Evolutionary conservation across 208 protist genomes (phyloP).

Genomic region (Trypanosoma platydactyli): DNA sequence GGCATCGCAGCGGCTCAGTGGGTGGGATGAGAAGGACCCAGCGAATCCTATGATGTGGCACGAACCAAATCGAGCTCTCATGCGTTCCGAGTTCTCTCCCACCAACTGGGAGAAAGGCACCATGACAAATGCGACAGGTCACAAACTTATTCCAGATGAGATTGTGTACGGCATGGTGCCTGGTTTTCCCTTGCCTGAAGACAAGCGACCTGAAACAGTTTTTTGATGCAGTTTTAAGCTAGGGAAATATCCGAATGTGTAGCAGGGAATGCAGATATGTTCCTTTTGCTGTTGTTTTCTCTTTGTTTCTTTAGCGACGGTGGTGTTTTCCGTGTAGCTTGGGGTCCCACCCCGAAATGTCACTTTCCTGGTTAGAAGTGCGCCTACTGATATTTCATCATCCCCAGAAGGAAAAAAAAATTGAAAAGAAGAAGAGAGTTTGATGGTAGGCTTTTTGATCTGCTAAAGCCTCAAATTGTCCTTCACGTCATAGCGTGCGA

Average conservation of each 20-base stretch:
- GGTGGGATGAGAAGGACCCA: conserved; percentile 89
- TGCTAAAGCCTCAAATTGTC: no score
- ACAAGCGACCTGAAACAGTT: conserved; percentile 66
- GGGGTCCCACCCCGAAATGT: no score
- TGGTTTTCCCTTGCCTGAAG: conserved; percentile 87
- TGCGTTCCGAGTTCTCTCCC: conserved; percentile 86
- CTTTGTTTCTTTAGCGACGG: no score
- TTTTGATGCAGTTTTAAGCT: conserved; percentile 12
- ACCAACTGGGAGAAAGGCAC: conserved; percentile 88
- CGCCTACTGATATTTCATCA: no score
- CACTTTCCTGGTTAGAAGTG: no score
- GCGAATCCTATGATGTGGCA: conserved; percentile 87
- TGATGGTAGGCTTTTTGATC: no score
- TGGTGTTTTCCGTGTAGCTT: no score
- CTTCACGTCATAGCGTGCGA: no score
- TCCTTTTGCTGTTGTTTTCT: no score
- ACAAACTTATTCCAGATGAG: conserved; percentile 86
- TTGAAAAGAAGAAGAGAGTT: no score
- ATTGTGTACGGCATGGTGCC: conserved; percentile 87
- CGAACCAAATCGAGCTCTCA: conserved; percentile 88
- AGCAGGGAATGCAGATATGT: background rate
- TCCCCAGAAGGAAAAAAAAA: no score
- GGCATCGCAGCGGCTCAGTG: conserved; percentile 81
- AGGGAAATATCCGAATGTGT: background rate
- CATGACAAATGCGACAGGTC: conserved; percentile 81